Evolutionary conservation across 2,329 filamentous ascomycete species (phyloP), one percentile per base, ranked within the genome.

Genomic region (Leptographium galeiforme): DNA sequence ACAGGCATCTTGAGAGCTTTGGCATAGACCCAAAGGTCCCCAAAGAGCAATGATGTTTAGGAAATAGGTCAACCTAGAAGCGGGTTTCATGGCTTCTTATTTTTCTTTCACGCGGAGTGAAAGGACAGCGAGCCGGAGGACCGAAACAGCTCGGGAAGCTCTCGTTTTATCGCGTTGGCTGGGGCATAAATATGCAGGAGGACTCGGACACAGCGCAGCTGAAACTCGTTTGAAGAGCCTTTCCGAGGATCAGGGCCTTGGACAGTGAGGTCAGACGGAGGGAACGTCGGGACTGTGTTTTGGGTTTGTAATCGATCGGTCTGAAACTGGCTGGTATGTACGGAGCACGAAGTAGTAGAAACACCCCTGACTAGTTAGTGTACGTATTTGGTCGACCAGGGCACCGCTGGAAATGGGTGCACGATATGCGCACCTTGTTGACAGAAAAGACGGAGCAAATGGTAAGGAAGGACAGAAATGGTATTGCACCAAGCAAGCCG

Each of bases 41-140:
- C 73, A 79, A 55, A 80, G 73, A 56, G 76, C 68, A 65, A 81
- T 78, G 55, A 80, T 63, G 36, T 73, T 72, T 57, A 81, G 70
- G 62, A 10, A 36, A 36, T 73, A 80, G 61, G 81, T 79, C 51
- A 77, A 66, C 60, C 72, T 73, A 59, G 72, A 70, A 41, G 75
- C 76, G 60, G 75, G 67, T 64, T 69, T 76, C 77, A 80, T 80
- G 57, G 56, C 61, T 61, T 30, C 25, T 10, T 40, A 34, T 36
- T 36, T 44, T 32, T 44, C 45, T 48, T 45, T 49, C 36, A 19
- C 51, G 39, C 48, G 41, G 40, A 48, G 16, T 19, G 40, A 48
- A 34, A 19, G 7, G 4, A 6, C 12, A 16, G 16, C 30, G 43
- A 25, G 25, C 14, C 43, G 43, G 25, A 45, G 43, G 43, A 8